These are phyloP conservation scores for Stephanodiscus triporus DNA, from an alignment of 108 stramenopile genomes.

Conservation along the genomic window DNA sequence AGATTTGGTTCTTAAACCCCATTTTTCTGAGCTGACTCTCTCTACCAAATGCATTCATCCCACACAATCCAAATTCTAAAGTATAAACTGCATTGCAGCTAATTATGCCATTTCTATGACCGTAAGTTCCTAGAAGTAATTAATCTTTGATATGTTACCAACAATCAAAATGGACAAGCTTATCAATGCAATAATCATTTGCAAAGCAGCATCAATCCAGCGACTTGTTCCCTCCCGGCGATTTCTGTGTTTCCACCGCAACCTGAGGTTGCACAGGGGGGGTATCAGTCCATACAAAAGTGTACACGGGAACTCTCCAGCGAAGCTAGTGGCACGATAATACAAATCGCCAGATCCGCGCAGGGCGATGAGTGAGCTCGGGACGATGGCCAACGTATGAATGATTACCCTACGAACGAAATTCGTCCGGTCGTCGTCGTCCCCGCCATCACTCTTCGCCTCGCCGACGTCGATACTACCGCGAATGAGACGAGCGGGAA, in stretches of 20 bases:
- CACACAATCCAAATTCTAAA: no score
- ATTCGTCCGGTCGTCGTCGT: no score
- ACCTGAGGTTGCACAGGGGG: slow-evolving; percentile 33
- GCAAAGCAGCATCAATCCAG: not conserved
- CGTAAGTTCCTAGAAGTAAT: no score
- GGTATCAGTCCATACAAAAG: slow-evolving; percentile 33
- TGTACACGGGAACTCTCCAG: slow-evolving; percentile 35
- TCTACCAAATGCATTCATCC: no score
- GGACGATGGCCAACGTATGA: slow-evolving; percentile 21
- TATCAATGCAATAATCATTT: slow-evolving; percentile 1
- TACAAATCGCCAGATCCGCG: slow-evolving; percentile 31
- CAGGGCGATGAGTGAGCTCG: slow-evolving; percentile 24
- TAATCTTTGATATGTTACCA: not conserved
- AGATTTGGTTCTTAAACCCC: no score
- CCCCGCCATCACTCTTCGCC: not conserved
- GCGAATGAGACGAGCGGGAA: not conserved
- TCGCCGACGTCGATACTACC: not conserved
- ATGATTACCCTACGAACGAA: slow-evolving; percentile 6
- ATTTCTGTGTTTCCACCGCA: slow-evolving; percentile 20
- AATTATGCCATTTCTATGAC: no score
- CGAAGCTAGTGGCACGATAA: slow-evolving; percentile 37
- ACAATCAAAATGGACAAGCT: not conserved
- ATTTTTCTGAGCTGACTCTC: no score
- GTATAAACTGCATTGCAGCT: not conserved
- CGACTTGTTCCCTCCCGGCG: not conserved